Evolutionary conservation across 2,329 filamentous ascomycete species (phyloP), one percentile per base, ranked within the genome.

Genomic region (Orbilia brochopaga): DNA sequence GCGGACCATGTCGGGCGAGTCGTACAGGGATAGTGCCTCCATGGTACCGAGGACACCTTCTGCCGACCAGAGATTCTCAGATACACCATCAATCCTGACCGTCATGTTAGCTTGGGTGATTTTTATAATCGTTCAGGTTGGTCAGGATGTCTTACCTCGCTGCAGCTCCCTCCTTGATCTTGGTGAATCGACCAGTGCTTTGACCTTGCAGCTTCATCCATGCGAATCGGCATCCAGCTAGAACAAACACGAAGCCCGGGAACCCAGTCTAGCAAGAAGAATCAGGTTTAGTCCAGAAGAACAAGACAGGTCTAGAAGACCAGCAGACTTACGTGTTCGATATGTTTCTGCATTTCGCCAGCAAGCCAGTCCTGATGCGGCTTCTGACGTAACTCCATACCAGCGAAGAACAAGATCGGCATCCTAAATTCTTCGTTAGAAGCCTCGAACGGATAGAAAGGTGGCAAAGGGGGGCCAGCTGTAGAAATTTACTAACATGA

Each of bases 121-220:
- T 44, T 21, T 23, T 5, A 6, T 32, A 37, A n/a, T n/a, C n/a
- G 53, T n/a, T 5, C 4, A 19, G 13, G 24, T 40, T 13, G 15
- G n/a, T 32, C 51, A 17, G 2, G 11, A 30, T 48, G 35, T 42
- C 24, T 48, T 53, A 60, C 44, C 60, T 65, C 17, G 44, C 74
- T 35, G 74, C 75, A 8, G 75, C 74, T 37, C 75, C 75, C 73
- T 76, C 75, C 50, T 76, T 76, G 44, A 76, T 74, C n/a, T 67
- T 61, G 5, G 74, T 74, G 54, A 75, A 76, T 54, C 74, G 67
- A 30, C 74, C 75, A 15, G 69, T 73, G 21, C 53, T 74, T 44
- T 74, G 61, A 11, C 75, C 75, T 58, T 74, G 57, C 35, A 76
- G 50, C 37, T 76, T 76, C 57, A 74, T 69, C 74, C 74, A 76